Evolutionary conservation across 2,329 filamentous ascomycete species (phyloP).

Genomic region (Aspergillus ruber): DNA sequence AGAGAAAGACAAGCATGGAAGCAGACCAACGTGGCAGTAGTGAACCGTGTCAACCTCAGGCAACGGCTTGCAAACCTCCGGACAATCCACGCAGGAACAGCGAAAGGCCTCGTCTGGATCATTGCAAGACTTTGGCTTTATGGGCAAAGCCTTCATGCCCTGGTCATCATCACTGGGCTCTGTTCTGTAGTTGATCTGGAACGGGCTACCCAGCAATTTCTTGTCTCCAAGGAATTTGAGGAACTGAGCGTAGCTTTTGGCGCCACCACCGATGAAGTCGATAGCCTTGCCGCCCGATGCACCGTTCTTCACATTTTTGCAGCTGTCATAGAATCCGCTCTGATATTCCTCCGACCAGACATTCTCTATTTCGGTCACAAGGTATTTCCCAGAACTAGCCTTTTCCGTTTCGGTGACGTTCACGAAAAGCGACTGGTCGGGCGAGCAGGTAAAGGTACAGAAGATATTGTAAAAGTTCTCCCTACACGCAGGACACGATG

Average conservation of each 20-base stretch:
- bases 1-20: constrained; percentile 92
- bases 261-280: constrained; percentile 90
- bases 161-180: constrained; percentile 51
- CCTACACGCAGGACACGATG: constrained; percentile 92
- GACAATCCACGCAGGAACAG: constrained; percentile 92
- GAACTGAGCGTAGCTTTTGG: constrained; percentile 80
- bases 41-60: constrained; percentile 64
- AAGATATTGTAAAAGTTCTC: constrained; percentile 98
- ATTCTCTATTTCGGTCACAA: constrained; percentile 89
- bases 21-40: constrained; percentile 72
- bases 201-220: constrained; percentile 82
- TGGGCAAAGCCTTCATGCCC: constrained; percentile 64
- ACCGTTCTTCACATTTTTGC: constrained; percentile 98
- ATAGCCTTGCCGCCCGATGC: constrained; percentile 90
- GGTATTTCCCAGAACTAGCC: constrained; percentile 46
- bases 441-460: constrained; percentile 96
- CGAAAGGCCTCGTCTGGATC: constrained; percentile 77
- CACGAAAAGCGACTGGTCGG: constrained; percentile 89
- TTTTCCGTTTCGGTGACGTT: constrained; percentile 74
- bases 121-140: constrained; percentile 79
- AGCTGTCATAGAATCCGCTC: constrained; percentile 87
- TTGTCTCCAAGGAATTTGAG: constrained; percentile 90
- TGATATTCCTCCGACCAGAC: constrained; percentile 79
- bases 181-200: constrained; percentile 89
- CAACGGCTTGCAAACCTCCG: constrained; percentile 73